phyloP scores from a whole-genome alignment of 2,329 filamentous ascomycete genomes.

The Ceratocystis huliohia region DNA sequence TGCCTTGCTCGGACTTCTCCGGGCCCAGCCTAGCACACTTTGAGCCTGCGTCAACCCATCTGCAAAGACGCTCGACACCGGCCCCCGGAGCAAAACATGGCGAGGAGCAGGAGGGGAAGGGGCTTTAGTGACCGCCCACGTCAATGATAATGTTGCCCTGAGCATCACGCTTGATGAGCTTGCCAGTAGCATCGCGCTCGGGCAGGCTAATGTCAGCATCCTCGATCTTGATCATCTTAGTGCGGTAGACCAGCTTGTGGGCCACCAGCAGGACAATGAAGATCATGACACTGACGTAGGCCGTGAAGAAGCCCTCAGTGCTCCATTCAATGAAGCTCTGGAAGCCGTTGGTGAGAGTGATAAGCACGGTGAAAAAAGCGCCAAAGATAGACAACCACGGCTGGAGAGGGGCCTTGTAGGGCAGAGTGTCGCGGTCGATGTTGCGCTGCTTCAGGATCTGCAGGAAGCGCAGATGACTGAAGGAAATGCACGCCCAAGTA shows the following conservation, averaged over 20 bases:
- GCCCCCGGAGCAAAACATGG: not conserved
- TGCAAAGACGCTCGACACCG: not conserved
- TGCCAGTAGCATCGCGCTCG: slow-evolving; percentile 8
- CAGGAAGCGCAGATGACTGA: slow-evolving; percentile 54
- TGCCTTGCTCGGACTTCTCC: not conserved
- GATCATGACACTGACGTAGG: slow-evolving; percentile 52
- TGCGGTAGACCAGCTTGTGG: slow-evolving; percentile 42
- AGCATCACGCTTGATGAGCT: not conserved
- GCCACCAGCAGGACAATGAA: slow-evolving; percentile 47
- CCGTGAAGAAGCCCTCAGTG: slow-evolving; percentile 48
- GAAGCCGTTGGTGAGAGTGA: slow-evolving; percentile 57
- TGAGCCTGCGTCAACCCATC: not conserved
- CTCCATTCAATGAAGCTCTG: slow-evolving; percentile 53
- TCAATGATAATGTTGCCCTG: not conserved
- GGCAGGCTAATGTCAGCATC: slow-evolving; percentile 28
- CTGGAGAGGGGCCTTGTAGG: slow-evolving; percentile 49
- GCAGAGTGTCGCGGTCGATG: slow-evolving; percentile 44
- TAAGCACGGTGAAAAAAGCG: slow-evolving; percentile 50
- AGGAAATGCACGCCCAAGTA: slow-evolving; percentile 53
- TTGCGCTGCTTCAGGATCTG: slow-evolving; percentile 43
- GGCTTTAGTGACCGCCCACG: not conserved
- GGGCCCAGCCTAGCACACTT: not conserved
- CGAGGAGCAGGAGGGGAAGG: no score
- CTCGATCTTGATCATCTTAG: slow-evolving; percentile 29
- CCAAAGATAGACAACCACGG: slow-evolving; percentile 55